Evolutionary conservation across 2,329 filamentous ascomycete genomes (phyloP).

Genomic region (Macroventuria anomochaeta): DNA sequence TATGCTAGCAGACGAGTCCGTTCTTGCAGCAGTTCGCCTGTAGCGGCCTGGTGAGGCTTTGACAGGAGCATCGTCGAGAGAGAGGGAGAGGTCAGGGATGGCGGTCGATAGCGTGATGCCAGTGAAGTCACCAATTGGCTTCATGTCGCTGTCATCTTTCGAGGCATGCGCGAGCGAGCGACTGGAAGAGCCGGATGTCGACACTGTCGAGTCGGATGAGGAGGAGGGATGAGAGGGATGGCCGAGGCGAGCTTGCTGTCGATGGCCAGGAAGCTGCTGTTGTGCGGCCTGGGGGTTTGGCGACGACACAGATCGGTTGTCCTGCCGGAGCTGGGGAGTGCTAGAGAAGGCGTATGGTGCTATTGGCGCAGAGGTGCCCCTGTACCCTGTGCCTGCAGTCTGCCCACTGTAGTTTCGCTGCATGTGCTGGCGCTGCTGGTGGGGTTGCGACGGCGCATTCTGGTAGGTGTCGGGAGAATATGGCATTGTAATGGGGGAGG

Average conservation of each 20-base stretch:
- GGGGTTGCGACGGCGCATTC: conserved; percentile 45
- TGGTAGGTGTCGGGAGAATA: conserved; percentile 58
- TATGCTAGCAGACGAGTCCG: conserved; percentile 54
- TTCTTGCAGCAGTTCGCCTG: conserved; percentile 68
- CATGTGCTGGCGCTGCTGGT: conserved; percentile 40
- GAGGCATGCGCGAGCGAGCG: conserved; percentile 54
- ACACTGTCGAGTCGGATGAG: conserved; percentile 52
- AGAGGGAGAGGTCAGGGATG: conserved; percentile 63
- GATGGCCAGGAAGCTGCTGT: conserved; percentile 35
- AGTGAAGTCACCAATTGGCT: conserved; percentile 49
- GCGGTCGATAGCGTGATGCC: conserved; percentile 58
- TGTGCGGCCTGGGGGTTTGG: conserved; percentile 54
- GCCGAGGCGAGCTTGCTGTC: conserved; percentile 38
- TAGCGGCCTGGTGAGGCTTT: conserved; percentile 85
- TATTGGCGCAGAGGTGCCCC: conserved; percentile 54
- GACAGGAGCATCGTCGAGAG: conserved; percentile 61
- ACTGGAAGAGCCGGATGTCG: conserved; percentile 59
- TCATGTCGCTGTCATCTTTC: conserved; percentile 58
- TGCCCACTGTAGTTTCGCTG: conserved; percentile 53
- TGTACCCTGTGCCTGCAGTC: conserved; percentile 49
- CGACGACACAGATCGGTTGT: conserved; percentile 62
- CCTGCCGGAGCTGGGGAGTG: conserved; percentile 62
- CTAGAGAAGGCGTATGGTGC: conserved; percentile 59
- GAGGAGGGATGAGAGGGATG: conserved; percentile 51
- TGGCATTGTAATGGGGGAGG: conserved; percentile 58